These are phyloP conservation scores for Eucalyptus rudis DNA, from an alignment of 345 rosid species.

Conservation along the genomic window DNA sequence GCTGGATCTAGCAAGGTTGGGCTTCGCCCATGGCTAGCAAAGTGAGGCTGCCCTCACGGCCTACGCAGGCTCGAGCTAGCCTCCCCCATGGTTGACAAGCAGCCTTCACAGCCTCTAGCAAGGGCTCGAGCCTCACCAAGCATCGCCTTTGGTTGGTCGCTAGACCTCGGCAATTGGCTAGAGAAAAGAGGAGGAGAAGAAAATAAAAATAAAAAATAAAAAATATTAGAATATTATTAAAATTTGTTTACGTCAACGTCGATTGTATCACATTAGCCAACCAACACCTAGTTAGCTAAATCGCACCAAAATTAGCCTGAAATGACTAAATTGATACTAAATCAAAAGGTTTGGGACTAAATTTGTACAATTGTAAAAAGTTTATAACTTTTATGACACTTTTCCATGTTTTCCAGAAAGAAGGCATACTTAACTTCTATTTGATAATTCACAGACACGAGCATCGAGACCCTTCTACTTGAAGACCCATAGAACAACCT, in stretches of 20 bases:
- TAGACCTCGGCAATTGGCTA: fast-evolving
- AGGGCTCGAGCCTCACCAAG: too few relatives aligned
- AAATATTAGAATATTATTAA: too few relatives aligned
- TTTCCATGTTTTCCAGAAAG: too few relatives aligned
- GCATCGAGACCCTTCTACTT: not conserved
- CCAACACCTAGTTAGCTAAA: fast-evolving
- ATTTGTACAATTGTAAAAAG: fast-evolving
- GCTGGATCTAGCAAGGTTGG: fast-evolving
- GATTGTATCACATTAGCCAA: fast-evolving
- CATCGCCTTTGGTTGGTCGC: too few relatives aligned
- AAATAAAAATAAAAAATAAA: too few relatives aligned
- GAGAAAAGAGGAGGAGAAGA: too few relatives aligned
- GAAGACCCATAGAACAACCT: not conserved
- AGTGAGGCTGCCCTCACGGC: fast-evolving
- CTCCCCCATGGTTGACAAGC: too few relatives aligned
- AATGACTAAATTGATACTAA: too few relatives aligned
- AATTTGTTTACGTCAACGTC: fast-evolving
- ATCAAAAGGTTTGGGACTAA: fast-evolving
- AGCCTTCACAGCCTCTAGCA: fast-evolving
- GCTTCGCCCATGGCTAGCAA: too few relatives aligned
- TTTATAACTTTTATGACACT: too few relatives aligned
- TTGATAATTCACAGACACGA: not conserved
- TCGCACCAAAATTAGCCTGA: fast-evolving
- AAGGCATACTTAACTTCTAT: not conserved
- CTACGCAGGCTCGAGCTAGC: too few relatives aligned